Percentiles rank a stretch among this genome's conserved stretches.
These are phyloP conservation scores for Haplographium delicatum DNA, from an alignment of 495 filamentous ascomycete genomes.

Conservation along the genomic window DNA sequence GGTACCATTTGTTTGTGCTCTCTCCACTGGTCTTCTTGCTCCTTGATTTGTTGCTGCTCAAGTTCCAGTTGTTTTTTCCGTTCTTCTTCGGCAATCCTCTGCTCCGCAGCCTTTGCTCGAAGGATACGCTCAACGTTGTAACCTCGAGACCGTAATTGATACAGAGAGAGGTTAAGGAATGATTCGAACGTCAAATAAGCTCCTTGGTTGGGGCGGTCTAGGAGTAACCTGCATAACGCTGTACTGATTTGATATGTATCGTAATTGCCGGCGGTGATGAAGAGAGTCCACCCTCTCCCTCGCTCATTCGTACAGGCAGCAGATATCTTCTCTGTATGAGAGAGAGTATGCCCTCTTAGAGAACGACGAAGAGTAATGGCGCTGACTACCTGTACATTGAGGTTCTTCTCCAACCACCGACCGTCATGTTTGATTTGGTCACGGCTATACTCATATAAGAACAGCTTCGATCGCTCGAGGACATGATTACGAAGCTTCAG, in stretches of 20 bases:
- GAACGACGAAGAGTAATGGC: constrained; percentile 69
- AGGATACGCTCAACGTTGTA: constrained; percentile 95
- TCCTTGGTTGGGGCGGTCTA: constrained; percentile 79
- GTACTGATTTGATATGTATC: constrained; percentile 88
- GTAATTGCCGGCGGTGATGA: constrained; percentile 52
- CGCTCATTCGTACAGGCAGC: constrained; percentile 56
- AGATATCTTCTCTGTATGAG: constrained; percentile 62
- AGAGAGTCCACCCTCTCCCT: constrained; percentile 43
- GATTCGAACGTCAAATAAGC: constrained; percentile 82
- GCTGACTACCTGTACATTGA: constrained; percentile 69
- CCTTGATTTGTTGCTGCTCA: constrained; percentile 59
- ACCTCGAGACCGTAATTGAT: constrained; percentile 71
- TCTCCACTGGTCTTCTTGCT: constrained; percentile 55
- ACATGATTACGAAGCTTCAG: constrained; percentile 68
- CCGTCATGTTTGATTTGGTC: constrained; percentile 75
- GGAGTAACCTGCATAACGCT: constrained; percentile 69
- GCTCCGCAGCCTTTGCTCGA: constrained; percentile 74
- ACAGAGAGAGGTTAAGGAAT: constrained; percentile 70
- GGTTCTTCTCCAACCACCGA: constrained; percentile 83
- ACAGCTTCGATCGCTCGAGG: constrained; percentile 79
- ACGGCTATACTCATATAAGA: constrained; percentile 63
- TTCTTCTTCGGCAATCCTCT: constrained; percentile 76
- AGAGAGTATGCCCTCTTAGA: constrained; percentile 59
- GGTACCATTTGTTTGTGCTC: constrained; percentile 31
- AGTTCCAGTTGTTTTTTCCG: constrained; percentile 71